Evolutionary conservation across 2,329 filamentous ascomycete species (phyloP), one percentile per base, ranked within the genome.

Genomic region (Aureobasidium mangrovei): DNA sequence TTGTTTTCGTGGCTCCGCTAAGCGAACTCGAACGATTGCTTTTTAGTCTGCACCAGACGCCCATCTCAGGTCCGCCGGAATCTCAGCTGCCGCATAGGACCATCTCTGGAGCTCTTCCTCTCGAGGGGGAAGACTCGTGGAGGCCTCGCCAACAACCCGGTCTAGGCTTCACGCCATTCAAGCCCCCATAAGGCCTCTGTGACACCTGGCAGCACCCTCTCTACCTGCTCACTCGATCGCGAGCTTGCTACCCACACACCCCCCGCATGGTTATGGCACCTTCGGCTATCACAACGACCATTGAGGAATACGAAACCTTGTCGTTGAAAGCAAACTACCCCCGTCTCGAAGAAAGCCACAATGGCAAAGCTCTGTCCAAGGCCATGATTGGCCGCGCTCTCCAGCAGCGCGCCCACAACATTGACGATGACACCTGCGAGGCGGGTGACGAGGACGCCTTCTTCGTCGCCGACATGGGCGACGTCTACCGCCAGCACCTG

Each of bases 71-170:
- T 70, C 75, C 80, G 72, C 74, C 80, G 74, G 74, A 75, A 73
- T 75, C 77, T 81, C 86, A 95, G 88, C 91, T 97, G 93, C 93
- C 93, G 93, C 91, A 98, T 98, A 97, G 89, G 88, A 94, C 86
- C 84, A 82, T 82, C 85, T 85, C 83, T 82, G 81, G 84, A 87
- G 86, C 91, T 95, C 91, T 97, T 97, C 91, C 91, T 95, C 91
- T 93, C 78, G 78, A 77, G 74, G 91, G 91, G 93, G 93, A 91
- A 94, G 93, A 93, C 89, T 95, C 90, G 87, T 89, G 86, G 86
- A 91, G 89, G 86, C 88, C 88, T 89, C 86, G 89, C 85, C 88
- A 70, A 66, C 67, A 87, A 83, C 84, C 85, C 81, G 85, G 79
- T 80, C 80, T 87, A 81, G 88, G 85, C 84, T 86, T 88, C 81